Evolutionary conservation across 768 basidiomycete genomes (phyloP).

Genomic region (Naganishia friedmannii): DNA sequence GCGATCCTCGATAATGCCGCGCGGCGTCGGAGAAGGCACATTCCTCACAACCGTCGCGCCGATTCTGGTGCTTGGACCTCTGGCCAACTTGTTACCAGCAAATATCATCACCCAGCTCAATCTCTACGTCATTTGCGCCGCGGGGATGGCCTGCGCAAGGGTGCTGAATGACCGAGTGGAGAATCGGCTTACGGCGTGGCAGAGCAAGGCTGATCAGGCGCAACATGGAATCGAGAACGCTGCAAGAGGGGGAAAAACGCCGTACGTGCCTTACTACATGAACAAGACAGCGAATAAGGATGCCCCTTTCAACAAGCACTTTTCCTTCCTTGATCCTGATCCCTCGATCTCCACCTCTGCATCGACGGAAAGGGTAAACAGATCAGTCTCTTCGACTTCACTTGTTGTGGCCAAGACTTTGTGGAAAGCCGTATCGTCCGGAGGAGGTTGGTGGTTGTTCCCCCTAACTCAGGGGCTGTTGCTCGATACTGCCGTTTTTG

Average conservation of each 20-base stretch:
- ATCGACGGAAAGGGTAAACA: background rate
- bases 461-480: conserved; percentile 28
- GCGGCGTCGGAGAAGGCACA: too few relatives aligned
- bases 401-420: background rate
- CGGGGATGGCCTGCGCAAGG: conserved; percentile 8
- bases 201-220: background rate
- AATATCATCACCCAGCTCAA: conserved; percentile 27
- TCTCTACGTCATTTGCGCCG: conserved; percentile 24
- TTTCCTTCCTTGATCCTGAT: conserved; percentile 18
- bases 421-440: conserved; percentile 8
- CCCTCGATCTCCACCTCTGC: background rate
- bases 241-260: background rate
- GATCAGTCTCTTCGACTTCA: background rate
- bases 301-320: conserved; percentile 1
- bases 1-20: background rate
- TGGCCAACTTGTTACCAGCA: conserved; percentile 19
- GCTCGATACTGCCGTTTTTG: conserved; percentile 23
- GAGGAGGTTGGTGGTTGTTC: conserved; percentile 32
- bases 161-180: background rate
- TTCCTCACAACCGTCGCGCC: background rate
- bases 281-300: background rate
- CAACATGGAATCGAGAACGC: background rate
- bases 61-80: conserved; percentile 10
- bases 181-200: background rate
- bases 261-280: conserved; percentile 19